These are phyloP conservation scores for Pichia sporocuriosa DNA, from an alignment of 805 yeast genomes.

Conservation along the genomic window DNA sequence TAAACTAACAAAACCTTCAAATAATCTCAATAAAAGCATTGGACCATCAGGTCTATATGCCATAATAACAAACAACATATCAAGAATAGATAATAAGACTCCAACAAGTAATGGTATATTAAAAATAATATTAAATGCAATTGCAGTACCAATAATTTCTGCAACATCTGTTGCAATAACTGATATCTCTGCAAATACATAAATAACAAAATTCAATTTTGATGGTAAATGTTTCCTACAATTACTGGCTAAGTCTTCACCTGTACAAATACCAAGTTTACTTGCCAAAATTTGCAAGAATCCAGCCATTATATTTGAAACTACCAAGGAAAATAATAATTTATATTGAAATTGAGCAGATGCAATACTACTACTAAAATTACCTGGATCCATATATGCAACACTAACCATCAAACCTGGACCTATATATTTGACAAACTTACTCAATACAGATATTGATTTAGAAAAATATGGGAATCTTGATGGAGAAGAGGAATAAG, in stretches of 20 bases:
- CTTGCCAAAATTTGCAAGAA: conserved; percentile 81
- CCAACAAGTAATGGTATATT: conserved; percentile 77
- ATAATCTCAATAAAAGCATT: conserved; percentile 64
- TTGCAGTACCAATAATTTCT: conserved; percentile 97
- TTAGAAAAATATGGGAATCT: neutral
- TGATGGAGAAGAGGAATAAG: neutral
- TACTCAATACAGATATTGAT: conserved; percentile 16
- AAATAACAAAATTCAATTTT: conserved; percentile 53
- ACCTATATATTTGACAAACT: conserved; percentile 54
- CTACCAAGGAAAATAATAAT: conserved; percentile 65
- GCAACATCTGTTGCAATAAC: conserved; percentile 95
- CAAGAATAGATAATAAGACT: conserved; percentile 76
- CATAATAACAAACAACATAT: conserved; percentile 76
- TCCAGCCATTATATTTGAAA: conserved; percentile 82
- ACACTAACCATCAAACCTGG: conserved; percentile 95
- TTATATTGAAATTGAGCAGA: conserved; percentile 71
- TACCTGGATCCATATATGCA: conserved; percentile 97
- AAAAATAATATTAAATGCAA: conserved; percentile 78
- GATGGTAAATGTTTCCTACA: conserved; percentile 70
- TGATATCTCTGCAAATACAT: conserved; percentile 79
- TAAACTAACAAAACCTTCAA: conserved; percentile 74
- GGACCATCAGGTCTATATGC: conserved; percentile 86
- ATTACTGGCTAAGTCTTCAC: conserved; percentile 82
- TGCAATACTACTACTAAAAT: conserved; percentile 89
- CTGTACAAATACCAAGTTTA: conserved; percentile 89